Evolutionary conservation across 2,329 filamentous ascomycete genomes (phyloP).

Genomic region (Fusarium chuoi): DNA sequence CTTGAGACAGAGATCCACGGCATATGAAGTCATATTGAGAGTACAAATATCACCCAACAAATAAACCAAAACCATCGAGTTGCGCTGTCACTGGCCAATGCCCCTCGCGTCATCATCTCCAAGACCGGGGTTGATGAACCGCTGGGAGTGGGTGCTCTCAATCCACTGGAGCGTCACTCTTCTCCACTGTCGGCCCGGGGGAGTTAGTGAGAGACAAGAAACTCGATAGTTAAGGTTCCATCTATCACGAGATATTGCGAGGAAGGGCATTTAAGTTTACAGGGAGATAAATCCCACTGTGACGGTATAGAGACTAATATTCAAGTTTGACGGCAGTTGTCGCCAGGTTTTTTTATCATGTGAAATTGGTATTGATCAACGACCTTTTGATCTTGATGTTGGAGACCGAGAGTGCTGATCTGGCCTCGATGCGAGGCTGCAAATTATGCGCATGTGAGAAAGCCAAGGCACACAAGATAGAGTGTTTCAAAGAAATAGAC

Average conservation of each 20-base stretch:
- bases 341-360: background rate
- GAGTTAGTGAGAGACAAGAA: background rate
- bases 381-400: background rate
- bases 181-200: slow-evolving; percentile 10
- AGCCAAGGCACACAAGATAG: background rate
- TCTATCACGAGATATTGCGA: background rate
- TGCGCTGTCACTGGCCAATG: slow-evolving; percentile 11
- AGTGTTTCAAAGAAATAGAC: slow-evolving; percentile 7
- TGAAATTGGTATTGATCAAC: background rate
- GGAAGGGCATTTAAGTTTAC: slow-evolving; percentile 9
- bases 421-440: slow-evolving; percentile 2
- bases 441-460: background rate
- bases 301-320: background rate
- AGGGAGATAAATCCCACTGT: background rate
- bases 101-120: slow-evolving; percentile 20
- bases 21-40: slow-evolving; percentile 23
- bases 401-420: slow-evolving; percentile 9
- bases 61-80: background rate
- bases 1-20: slow-evolving; percentile 3
- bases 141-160: slow-evolving; percentile 3
- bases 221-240: background rate
- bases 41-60: background rate
- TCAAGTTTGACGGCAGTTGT: background rate
- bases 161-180: slow-evolving; percentile 18
- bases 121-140: slow-evolving; percentile 14